Evolutionary conservation across 148 eudicot species (phyloP).

Genomic region (Gaultheria prostrata): DNA sequence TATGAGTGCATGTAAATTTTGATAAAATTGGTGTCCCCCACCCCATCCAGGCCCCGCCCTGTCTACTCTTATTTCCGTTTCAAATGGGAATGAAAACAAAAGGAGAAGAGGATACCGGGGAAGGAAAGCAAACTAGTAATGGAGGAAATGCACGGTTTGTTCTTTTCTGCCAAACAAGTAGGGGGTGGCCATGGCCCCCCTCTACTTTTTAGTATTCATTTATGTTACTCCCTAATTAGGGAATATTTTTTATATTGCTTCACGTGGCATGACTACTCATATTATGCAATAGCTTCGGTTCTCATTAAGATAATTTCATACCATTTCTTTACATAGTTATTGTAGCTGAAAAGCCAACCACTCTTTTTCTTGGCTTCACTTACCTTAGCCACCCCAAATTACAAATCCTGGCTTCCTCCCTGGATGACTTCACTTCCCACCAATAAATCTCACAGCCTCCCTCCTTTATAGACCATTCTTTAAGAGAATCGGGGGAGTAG

Average conservation of each 20-base stretch:
- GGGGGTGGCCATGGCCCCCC: background rate
- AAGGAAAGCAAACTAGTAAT: background rate
- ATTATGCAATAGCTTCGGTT: background rate
- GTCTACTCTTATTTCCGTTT: background rate
- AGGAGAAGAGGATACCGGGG: background rate
- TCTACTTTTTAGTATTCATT: background rate
- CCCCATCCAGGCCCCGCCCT: background rate
- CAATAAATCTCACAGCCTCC: background rate
- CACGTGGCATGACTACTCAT: background rate
- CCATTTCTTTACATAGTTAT: background rate
- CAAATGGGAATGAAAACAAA: background rate
- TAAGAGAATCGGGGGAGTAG: background rate
- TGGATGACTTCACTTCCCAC: background rate
- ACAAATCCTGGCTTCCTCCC: background rate
- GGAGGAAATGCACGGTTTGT: background rate
- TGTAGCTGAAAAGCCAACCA: background rate
- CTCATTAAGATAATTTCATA: background rate
- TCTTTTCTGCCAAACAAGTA: constrained; percentile 2
- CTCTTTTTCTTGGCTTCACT: background rate
- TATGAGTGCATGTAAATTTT: background rate
- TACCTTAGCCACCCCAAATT: background rate
- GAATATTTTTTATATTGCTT: too few species aligned
- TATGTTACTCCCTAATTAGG: too few species aligned
- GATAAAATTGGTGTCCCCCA: background rate
- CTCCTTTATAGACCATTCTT: background rate